Conservation (phyloP, 2,329 filamentous ascomycete species). For the Cryphonectria japonica region DNA sequence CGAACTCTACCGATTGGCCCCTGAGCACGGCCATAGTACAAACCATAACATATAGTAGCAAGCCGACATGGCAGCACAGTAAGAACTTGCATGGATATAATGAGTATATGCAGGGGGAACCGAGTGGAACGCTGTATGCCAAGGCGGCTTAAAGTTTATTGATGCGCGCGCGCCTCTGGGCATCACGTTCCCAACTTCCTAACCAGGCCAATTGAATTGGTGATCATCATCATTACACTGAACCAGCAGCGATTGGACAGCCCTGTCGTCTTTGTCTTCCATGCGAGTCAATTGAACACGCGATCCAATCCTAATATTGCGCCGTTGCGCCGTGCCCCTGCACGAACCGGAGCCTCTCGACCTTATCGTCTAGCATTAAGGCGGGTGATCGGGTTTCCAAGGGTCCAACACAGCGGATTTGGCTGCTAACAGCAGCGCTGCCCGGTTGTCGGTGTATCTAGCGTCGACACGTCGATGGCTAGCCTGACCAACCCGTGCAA, state of each 20-base stretch:
- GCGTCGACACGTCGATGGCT: constrained; percentile 5
- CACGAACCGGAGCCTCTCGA: neutral
- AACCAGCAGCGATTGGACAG: neutral
- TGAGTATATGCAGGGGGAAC: neutral
- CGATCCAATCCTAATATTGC: neutral
- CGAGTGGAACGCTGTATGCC: neutral
- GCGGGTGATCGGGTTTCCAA: neutral
- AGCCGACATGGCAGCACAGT: neutral
- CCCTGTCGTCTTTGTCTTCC: neutral
- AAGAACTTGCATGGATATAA: neutral
- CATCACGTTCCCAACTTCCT: neutral
- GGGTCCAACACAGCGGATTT: neutral
- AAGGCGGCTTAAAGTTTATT: neutral
- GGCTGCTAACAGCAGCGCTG: neutral
- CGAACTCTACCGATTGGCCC: no score
- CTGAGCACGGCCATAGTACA: no score
- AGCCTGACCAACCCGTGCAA: constrained; percentile 21
- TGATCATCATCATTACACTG: neutral
- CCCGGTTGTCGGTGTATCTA: neutral
- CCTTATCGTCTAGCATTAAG: neutral
- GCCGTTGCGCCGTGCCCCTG: no score
- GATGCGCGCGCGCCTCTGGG: neutral
- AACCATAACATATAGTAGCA: neutral
- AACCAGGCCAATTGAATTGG: neutral
- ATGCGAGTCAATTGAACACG: neutral